Conservation (phyloP, 352 stramenopile genomes). For the Aphanomyces euteiches region DNA sequence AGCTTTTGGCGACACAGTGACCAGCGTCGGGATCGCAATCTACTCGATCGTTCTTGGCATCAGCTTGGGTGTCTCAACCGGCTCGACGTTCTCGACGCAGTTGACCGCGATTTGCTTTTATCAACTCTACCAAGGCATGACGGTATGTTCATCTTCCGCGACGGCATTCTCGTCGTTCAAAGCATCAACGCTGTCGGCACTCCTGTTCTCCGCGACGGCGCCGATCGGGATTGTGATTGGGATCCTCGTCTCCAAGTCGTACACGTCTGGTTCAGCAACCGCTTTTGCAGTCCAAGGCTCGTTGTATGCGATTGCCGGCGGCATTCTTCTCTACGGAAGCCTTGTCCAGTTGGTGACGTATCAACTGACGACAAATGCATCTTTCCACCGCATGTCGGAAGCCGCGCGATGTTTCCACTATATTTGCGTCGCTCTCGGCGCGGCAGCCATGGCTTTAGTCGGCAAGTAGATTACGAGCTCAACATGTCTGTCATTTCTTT, state of each 20-base stretch:
- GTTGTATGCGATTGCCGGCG: constrained; percentile 59
- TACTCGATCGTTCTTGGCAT: constrained; percentile 70
- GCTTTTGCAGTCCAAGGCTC: constrained; percentile 59
- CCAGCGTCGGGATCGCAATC: constrained; percentile 41
- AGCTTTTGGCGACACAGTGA: background rate
- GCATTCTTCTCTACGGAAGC: constrained; percentile 67
- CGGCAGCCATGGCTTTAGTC: no score
- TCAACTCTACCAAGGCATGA: constrained; percentile 73
- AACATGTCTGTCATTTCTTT: no score
- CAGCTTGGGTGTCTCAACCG: constrained; percentile 49
- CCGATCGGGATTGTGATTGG: constrained; percentile 52
- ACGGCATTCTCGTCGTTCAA: constrained; percentile 39
- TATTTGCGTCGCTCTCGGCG: no score
- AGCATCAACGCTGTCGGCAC: constrained; percentile 47
- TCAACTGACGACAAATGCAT: constrained; percentile 62
- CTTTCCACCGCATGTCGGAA: constrained; percentile 38
- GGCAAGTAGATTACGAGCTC: no score
- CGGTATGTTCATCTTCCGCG: constrained; percentile 47
- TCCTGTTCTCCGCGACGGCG: constrained; percentile 55
- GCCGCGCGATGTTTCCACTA: no score
- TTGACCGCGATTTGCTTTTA: constrained; percentile 66
- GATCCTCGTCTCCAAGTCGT: constrained; percentile 51
- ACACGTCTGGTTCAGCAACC: constrained; percentile 46
- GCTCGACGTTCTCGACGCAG: constrained; percentile 53
- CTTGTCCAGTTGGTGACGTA: constrained; percentile 64